Percentiles rank a stretch among this genome's conserved stretches.
Conservation (phyloP, 2,329 filamentous ascomycete genomes). For the Ramularia endophylla region DNA sequence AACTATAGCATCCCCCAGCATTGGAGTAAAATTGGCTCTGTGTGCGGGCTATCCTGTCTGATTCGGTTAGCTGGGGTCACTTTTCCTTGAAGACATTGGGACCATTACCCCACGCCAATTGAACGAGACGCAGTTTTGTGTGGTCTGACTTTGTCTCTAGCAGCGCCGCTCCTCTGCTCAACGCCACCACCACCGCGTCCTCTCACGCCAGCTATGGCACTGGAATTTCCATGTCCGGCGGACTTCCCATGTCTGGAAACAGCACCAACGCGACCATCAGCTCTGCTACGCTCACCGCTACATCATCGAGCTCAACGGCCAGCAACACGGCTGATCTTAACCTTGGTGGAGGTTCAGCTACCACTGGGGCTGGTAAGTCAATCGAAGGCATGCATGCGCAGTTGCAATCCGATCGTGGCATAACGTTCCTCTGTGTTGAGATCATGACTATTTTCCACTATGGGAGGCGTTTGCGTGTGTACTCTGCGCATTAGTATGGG, state of each 20-base stretch:
- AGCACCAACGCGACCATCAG: conserved; percentile 23
- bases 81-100: too few relatives aligned
- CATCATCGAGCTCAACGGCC: conserved; percentile 5
- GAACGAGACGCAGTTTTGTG: not conserved
- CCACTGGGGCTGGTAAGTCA: too few relatives aligned
- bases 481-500: too few relatives aligned
- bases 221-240: conserved; percentile 22
- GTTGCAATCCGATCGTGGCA: too few relatives aligned
- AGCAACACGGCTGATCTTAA: conserved; percentile 11
- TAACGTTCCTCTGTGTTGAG: too few relatives aligned
- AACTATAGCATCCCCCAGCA: conserved; percentile 2
- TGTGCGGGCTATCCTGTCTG: too few relatives aligned
- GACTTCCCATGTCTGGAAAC: conserved; percentile 21
- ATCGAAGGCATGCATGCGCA: too few relatives aligned
- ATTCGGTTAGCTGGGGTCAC: too few relatives aligned
- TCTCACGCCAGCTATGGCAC: conserved; percentile 15
- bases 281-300: conserved; percentile 18
- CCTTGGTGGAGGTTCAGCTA: conserved; percentile 13
- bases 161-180: not conserved
- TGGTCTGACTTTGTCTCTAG: not conserved
- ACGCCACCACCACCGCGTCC: conserved; percentile 14
- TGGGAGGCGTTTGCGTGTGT: too few relatives aligned
- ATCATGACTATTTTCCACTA: too few relatives aligned
- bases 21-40: conserved; percentile 1
- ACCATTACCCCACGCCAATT: too few relatives aligned